Evolutionary conservation across 2,329 filamentous ascomycete species (phyloP).

Genomic region (Aureobasidium sp.): DNA sequence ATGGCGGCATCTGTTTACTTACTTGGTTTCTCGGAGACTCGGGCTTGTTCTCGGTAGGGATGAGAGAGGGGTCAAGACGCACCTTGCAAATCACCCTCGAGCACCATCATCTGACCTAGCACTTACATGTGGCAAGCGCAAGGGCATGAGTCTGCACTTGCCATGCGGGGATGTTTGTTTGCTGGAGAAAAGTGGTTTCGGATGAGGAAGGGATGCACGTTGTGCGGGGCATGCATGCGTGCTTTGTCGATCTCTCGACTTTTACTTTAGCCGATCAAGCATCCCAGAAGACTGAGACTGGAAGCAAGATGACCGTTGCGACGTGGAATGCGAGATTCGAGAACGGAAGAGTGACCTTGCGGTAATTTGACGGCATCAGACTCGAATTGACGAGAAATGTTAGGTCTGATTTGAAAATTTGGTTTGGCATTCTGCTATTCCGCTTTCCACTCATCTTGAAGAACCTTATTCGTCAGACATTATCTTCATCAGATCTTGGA

Average conservation of each 20-base stretch:
- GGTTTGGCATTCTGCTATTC: background rate
- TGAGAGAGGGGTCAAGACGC: background rate
- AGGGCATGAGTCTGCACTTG: background rate
- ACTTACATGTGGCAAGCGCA: background rate
- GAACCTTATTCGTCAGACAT: background rate
- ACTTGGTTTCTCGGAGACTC: background rate
- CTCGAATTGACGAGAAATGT: background rate
- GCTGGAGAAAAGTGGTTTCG: background rate
- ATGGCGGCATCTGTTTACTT: background rate
- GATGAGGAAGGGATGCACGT: slow-evolving; percentile 10
- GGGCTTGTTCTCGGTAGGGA: slow-evolving; percentile 4
- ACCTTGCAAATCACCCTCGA: background rate
- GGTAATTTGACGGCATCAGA: too few relatives aligned
- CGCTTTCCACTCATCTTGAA: background rate
- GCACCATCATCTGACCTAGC: slow-evolving; percentile 1
- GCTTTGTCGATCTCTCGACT: background rate
- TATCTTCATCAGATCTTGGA: background rate
- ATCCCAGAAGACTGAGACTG: background rate
- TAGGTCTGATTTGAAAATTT: background rate
- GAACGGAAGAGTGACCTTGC: too few relatives aligned
- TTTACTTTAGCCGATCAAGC: background rate
- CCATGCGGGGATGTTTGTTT: slow-evolving; percentile 10
- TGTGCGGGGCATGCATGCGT: slow-evolving; percentile 2
- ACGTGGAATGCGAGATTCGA: background rate
- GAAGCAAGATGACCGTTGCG: background rate